Base-by-base conservation (phyloP, 2,329 filamentous ascomycete species). In the Allantophomopsis cytisporea region DNA sequence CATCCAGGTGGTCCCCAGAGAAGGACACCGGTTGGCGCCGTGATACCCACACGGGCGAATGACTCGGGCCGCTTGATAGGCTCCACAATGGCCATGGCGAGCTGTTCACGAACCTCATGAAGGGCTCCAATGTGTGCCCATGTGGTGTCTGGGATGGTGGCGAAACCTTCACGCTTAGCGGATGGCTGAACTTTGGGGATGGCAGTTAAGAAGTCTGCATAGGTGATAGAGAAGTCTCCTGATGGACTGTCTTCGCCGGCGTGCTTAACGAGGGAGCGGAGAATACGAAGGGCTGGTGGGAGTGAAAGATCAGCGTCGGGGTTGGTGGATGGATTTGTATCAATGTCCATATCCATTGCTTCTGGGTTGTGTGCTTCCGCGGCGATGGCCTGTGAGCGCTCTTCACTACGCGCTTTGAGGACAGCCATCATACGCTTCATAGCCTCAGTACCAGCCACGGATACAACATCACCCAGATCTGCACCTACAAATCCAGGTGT, bases 1-100 rank as follows among this genome's bases (percentile, higher is more conserved):
- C 91, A 98, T 6, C 91, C 91, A 0, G 91, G 91, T 1, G 91
- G 91, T 0, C 91, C 91, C 86, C 89, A 98, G 40, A 98, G 83
- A 1, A 98, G 70, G 3, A 95, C 86, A 13, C 91, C 91, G 0
- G 85, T 83, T 1, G 86, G 83, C 0, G 83, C 77, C 16, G 76
- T 78, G 48, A 94, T 83, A 53, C 88, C 88, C 6, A 91, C 76
- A 7, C 69, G 68, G 21, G 72, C 71, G 58, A 89, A 96, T 33
- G 79, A 66, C 28, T 84, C 77, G 0, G 91, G 91, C 40, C 82
- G 66, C 48, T 80, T 78, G 60, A 98, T 96, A 1, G 88, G 88
- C 15, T 86, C 79, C 34, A 96, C 85, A 51, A 98, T 93, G 35
- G 86, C 85, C 53, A 80, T 78, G 49, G 83, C 70, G 5, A 98